Conservation (phyloP, 2,329 filamentous ascomycete species). For the Herpotrichia juniperi region DNA sequence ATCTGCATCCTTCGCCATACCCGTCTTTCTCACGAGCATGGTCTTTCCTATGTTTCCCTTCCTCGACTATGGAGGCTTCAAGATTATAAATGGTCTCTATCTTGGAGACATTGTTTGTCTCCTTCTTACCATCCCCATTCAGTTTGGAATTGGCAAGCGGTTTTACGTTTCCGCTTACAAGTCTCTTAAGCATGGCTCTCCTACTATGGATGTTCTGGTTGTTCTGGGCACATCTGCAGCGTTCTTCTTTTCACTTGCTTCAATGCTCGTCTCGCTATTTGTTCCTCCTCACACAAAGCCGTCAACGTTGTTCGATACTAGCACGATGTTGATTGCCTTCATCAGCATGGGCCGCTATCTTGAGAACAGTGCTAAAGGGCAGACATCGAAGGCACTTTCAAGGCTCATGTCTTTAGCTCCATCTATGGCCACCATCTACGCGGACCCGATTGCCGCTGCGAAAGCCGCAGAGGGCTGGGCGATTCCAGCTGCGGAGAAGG, state of each 20-base stretch:
- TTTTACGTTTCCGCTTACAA: constrained; percentile 96
- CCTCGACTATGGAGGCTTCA: constrained; percentile 76
- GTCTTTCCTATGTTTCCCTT: constrained; percentile 83
- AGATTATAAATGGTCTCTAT: constrained; percentile 76
- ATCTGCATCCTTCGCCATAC: constrained; percentile 81
- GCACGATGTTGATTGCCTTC: constrained; percentile 97
- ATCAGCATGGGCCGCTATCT: constrained; percentile 89
- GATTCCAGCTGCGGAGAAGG: constrained; percentile 48
- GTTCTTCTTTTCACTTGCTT: constrained; percentile 91
- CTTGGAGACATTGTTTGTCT: constrained; percentile 88
- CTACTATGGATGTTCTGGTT: constrained; percentile 97
- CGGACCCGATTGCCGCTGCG: constrained; percentile 89
- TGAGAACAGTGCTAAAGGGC: constrained; percentile 93
- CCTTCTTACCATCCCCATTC: constrained; percentile 84
- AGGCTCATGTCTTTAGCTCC: constrained; percentile 94
- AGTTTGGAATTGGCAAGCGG: constrained; percentile 93
- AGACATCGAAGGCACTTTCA: constrained; percentile 93
- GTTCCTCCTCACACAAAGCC: constrained; percentile 79
- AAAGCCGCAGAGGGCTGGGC: constrained; percentile 86
- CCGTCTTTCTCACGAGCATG: constrained; percentile 94
- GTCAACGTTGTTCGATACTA: constrained; percentile 93
- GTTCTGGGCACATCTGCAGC: constrained; percentile 92
- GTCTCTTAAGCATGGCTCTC: constrained; percentile 85
- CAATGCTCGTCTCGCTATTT: constrained; percentile 82
- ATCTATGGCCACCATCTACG: constrained; percentile 96